Base-by-base conservation (phyloP, 2,329 filamentous ascomycete genomes). In the Cucurbitaria berberidis region DNA sequence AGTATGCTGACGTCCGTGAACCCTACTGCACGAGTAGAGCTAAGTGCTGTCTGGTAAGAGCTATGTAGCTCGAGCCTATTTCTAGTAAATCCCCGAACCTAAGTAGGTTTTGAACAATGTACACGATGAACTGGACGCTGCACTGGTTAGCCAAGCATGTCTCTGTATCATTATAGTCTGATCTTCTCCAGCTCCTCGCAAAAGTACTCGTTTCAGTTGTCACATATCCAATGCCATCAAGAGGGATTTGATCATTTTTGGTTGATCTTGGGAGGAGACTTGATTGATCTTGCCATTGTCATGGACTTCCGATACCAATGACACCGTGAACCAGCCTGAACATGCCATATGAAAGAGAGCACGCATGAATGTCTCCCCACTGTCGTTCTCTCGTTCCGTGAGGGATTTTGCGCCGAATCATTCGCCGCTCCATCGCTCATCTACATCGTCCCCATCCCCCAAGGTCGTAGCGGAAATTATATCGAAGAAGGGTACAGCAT, bases 401-500 rank as follows among this genome's bases (percentile, higher is more conserved):
- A 61, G 63, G 49, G 57, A 45, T 63, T 61, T 66, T 67, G 58
- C 68, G 64, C 66, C 66, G 57, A 59, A 56, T 57, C 59, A 62
- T 66, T 60, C 56, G 62, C 61, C 53, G 52, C 60, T 61, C 59
- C 63, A 61, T 63, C 62, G 51, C 57, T 59, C 60, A 54, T 62
- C 62, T 59, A 62, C 59, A 63, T 62, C 57, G 57, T 64, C 48
- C 56, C 57, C 61, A 57, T 66, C 64, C 66, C 67, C 60, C 58
- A 57, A 53, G 45, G 48, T 60, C 49, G 59, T 63, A 62, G 63
- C 67, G 64, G 66, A 66, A 67, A 64, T 89, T 93, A 96, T 89
- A 97, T 95, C 84, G 91, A 92, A 77, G 91, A 96, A 81, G 92
- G 92, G 87, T 96, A 96, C 82, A 96, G 86, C 92, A 96, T 96